Conservation (phyloP, 2,329 filamentous ascomycete species). For the Thermomyces lanuginosus region DNA sequence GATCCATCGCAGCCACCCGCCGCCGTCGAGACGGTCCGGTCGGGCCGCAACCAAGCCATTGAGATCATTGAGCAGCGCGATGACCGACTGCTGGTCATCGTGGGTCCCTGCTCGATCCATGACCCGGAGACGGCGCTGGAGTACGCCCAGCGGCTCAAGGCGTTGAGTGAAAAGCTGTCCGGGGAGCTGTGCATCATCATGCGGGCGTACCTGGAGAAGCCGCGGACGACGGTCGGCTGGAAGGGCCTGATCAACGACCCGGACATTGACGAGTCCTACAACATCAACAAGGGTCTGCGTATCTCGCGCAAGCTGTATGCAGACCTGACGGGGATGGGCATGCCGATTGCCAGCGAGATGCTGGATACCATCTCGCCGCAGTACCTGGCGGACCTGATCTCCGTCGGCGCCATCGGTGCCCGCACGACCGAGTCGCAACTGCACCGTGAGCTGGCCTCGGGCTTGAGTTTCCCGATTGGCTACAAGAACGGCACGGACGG, state of each 20-base stretch:
- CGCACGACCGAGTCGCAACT: constrained; percentile 93
- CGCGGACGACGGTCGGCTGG: constrained; percentile 94
- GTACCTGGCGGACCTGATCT: constrained; percentile 91
- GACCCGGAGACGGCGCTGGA: constrained; percentile 77
- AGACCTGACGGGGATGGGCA: constrained; percentile 69
- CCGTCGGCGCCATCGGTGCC: constrained; percentile 85
- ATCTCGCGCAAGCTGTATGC: constrained; percentile 87
- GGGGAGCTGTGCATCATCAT: constrained; percentile 84
- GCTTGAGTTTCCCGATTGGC: constrained; percentile 90
- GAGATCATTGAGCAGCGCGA: constrained; percentile 58
- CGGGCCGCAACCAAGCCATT: constrained; percentile 40
- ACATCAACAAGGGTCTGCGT: constrained; percentile 96
- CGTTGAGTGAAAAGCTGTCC: constrained; percentile 60
- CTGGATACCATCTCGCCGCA: constrained; percentile 96
- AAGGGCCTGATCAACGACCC: constrained; percentile 99
- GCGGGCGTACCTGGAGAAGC: constrained; percentile 98
- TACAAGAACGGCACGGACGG: constrained; percentile 99
- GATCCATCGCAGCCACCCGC: constrained; percentile 17
- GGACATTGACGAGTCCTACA: constrained; percentile 89
- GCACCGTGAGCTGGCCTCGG: constrained; percentile 87
- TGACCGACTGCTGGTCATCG: constrained; percentile 83
- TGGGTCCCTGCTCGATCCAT: constrained; percentile 94
- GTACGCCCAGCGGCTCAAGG: constrained; percentile 67
- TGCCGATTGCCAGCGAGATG: constrained; percentile 97
- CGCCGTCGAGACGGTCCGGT: constrained; percentile 27